These are phyloP conservation scores for Colletotrichum caudatum DNA, from an alignment of 2,329 filamentous ascomycete genomes.

Conservation along the genomic window DNA sequence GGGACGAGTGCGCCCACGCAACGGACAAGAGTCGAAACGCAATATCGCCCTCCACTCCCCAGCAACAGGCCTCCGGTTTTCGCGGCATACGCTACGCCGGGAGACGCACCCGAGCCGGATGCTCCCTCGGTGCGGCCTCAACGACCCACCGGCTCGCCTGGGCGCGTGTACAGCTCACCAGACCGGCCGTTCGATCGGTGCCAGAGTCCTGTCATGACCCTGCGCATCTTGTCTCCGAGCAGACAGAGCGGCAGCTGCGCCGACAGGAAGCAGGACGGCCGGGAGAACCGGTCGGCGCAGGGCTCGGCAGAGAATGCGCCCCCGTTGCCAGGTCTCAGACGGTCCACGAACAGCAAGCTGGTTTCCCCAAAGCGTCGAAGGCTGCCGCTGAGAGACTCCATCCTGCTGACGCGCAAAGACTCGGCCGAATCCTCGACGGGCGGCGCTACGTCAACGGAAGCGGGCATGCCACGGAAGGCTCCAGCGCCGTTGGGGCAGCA, in stretches of 20 bases:
- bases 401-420: slow-evolving; percentile 30
- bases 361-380: slow-evolving; percentile 25
- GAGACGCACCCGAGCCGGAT: background rate
- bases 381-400: slow-evolving; percentile 31
- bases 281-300: slow-evolving; percentile 11
- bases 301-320: background rate
- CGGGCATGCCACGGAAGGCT: background rate
- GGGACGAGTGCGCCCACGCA: slow-evolving; percentile 7
- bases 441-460: background rate
- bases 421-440: slow-evolving; percentile 15
- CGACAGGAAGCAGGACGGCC: slow-evolving; percentile 16
- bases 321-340: background rate
- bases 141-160: slow-evolving; percentile 22
- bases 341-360: slow-evolving; percentile 21
- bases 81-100: slow-evolving; percentile 30
- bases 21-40: slow-evolving; percentile 26
- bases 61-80: slow-evolving; percentile 19
- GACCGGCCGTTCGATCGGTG: slow-evolving; percentile 18
- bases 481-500: background rate
- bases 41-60: slow-evolving; percentile 11
- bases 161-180: slow-evolving; percentile 33
- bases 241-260: background rate
- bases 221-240: slow-evolving; percentile 32
- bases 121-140: background rate
- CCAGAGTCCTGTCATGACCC: slow-evolving; percentile 34